These are phyloP conservation scores for Cercophora scortea DNA, from an alignment of 495 filamentous ascomycete species.

Conservation along the genomic window DNA sequence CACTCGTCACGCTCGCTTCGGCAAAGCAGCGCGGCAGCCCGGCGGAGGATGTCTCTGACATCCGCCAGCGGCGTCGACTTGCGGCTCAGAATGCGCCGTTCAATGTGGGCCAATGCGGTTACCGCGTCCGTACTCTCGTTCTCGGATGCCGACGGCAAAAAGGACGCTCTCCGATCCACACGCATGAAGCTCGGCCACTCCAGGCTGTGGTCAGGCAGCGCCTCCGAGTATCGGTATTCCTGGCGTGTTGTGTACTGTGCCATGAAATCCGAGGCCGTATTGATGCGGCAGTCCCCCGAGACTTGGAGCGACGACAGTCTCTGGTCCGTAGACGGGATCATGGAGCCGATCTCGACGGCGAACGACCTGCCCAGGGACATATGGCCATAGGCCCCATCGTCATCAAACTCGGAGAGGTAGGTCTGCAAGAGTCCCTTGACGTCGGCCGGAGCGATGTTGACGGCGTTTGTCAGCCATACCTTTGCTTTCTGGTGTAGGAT, in stretches of 20 bases:
- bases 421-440: conserved; percentile 91
- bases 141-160: conserved; percentile 28
- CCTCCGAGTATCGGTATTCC: conserved; percentile 77
- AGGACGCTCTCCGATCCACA: conserved; percentile 33
- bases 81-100: conserved; percentile 56
- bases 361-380: conserved; percentile 93
- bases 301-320: conserved; percentile 69
- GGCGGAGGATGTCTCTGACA: conserved; percentile 68
- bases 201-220: conserved; percentile 51
- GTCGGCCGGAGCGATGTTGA: conserved; percentile 86
- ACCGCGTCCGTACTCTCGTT: conserved; percentile 47
- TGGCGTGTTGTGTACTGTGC: conserved; percentile 96
- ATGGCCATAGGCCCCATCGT: conserved; percentile 79
- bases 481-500: conserved; percentile 71
- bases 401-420: conserved; percentile 88
- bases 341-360: conserved; percentile 82
- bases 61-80: conserved; percentile 63
- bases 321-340: conserved; percentile 83
- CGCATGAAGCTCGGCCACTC: conserved; percentile 56
- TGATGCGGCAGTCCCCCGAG: conserved; percentile 62
- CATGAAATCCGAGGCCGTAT: conserved; percentile 91
- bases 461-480: conserved; percentile 66
- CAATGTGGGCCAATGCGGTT: conserved; percentile 56
- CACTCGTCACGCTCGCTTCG: conserved; percentile 62
- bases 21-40: conserved; percentile 80